phyloP scores from a whole-genome alignment of 352 stramenopile genomes.

The Globisporangium parvum region DNA sequence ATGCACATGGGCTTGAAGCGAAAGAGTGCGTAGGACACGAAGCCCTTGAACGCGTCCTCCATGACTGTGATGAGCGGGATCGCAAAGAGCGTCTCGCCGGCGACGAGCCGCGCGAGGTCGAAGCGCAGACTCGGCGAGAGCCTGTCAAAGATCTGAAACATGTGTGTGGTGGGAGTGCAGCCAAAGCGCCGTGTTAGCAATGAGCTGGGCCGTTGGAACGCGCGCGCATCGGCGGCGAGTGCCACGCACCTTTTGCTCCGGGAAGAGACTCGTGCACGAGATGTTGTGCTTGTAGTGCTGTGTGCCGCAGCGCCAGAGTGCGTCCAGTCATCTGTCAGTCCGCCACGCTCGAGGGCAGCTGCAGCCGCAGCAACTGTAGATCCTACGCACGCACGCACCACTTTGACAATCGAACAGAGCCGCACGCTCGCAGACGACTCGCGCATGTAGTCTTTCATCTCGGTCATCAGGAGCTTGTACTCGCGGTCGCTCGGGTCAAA shows the following conservation, averaged over 20 bases:
- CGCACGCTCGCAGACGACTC: slow-evolving; percentile 48
- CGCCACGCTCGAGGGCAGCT: neutral
- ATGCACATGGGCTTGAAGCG: slow-evolving; percentile 74
- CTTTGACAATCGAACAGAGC: slow-evolving; percentile 66
- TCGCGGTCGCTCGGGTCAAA: slow-evolving; percentile 71
- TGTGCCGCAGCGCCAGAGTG: neutral
- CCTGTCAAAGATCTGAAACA: slow-evolving; percentile 66
- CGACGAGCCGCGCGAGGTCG: slow-evolving; percentile 72
- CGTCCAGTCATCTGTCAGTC: neutral
- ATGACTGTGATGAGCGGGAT: slow-evolving; percentile 84
- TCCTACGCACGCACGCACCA: slow-evolving; percentile 18
- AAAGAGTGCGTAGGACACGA: slow-evolving; percentile 85
- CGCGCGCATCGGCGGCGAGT: too few species aligned
- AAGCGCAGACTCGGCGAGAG: slow-evolving; percentile 77
- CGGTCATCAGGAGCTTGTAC: slow-evolving; percentile 66
- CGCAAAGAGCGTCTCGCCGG: slow-evolving; percentile 64
- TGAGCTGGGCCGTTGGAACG: neutral
- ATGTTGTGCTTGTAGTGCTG: slow-evolving; percentile 76
- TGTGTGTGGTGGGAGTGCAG: neutral
- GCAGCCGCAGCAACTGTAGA: too few species aligned
- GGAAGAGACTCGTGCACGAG: slow-evolving; percentile 65
- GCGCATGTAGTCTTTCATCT: slow-evolving; percentile 85
- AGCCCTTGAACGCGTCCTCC: slow-evolving; percentile 85
- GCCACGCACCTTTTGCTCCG: slow-evolving; percentile 63
- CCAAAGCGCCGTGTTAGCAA: neutral